Conservation (phyloP, 2,329 filamentous ascomycete species). For the Xylaria arbuscula region DNA sequence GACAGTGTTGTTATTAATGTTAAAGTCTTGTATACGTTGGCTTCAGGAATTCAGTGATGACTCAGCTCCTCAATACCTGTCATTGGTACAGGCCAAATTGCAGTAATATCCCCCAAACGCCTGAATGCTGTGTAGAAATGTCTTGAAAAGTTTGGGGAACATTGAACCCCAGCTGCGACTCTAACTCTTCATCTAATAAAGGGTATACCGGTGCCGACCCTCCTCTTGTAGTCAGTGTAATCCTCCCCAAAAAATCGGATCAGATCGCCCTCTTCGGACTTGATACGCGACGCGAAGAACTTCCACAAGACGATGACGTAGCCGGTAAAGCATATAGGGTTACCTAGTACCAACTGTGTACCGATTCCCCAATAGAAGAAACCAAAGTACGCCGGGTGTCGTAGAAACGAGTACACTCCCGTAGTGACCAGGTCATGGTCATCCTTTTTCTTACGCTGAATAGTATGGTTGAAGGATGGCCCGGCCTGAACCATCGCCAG, state of each 20-base stretch:
- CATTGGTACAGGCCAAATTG: background rate
- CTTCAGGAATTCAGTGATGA: background rate
- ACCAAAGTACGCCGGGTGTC: constrained; percentile 95
- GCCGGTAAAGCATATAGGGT: constrained; percentile 78
- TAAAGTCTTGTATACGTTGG: background rate
- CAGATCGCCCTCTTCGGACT: constrained; percentile 80
- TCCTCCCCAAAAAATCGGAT: constrained; percentile 85
- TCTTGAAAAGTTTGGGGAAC: background rate
- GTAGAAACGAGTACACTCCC: constrained; percentile 79
- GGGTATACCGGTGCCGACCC: constrained; percentile 82
- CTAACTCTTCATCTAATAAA: constrained; percentile 64
- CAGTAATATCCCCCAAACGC: background rate
- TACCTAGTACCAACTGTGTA: constrained; percentile 90
- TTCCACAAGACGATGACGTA: constrained; percentile 83
- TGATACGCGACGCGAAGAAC: constrained; percentile 83
- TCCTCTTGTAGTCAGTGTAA: constrained; percentile 78
- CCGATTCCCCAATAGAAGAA: constrained; percentile 99
- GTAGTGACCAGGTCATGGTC: constrained; percentile 84
- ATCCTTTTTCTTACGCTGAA: constrained; percentile 75
- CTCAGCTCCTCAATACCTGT: background rate
- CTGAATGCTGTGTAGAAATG: background rate
- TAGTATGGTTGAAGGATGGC: constrained; percentile 89
- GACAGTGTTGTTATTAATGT: background rate
- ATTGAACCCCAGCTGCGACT: background rate
- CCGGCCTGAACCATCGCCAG: constrained; percentile 90